Conservation (phyloP, 345 rosid genomes). For the Gossypium turneri region DNA sequence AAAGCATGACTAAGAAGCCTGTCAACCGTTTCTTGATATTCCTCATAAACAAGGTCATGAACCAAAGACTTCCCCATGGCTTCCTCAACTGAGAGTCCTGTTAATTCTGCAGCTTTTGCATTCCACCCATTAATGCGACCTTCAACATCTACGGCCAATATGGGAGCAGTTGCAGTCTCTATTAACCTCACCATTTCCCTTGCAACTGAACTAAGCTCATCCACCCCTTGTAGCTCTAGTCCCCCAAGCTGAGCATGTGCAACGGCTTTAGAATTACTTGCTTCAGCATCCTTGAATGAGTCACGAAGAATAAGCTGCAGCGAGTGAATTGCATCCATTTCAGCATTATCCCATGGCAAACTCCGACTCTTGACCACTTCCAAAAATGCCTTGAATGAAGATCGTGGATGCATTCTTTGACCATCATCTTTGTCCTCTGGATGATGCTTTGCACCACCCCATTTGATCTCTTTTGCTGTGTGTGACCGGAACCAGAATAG, state of each 20-base stretch:
- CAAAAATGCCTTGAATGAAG: conserved; percentile 92
- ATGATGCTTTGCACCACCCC: conserved; percentile 99
- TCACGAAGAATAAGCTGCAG: conserved; percentile 92
- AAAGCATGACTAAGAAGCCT: conserved; percentile 70
- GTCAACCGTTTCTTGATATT: conserved; percentile 68
- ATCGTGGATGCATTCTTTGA: conserved; percentile 94
- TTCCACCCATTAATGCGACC: conserved; percentile 96
- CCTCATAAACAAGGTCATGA: conserved; percentile 70
- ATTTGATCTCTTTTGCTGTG: conserved; percentile 89
- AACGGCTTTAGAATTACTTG: conserved; percentile 65
- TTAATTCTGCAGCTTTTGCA: conserved; percentile 83
- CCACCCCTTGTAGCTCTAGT: conserved; percentile 68
- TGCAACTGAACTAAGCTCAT: conserved; percentile 93
- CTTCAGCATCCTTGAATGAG: conserved; percentile 73
- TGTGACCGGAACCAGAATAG: conserved; percentile 99
- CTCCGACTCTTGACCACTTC: conserved; percentile 97
- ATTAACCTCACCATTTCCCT: conserved; percentile 99
- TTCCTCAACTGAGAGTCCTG: conserved; percentile 85
- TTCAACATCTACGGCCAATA: conserved; percentile 85
- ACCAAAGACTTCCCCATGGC: conserved; percentile 95
- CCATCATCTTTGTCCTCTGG: conserved; percentile 97
- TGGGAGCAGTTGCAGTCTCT: conserved; percentile 95
- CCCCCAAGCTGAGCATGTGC: conserved; percentile 45
- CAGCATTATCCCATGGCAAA: conserved; percentile 92
- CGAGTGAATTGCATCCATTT: conserved; percentile 99